Base-by-base conservation (phyloP, 345 rosid species). In the Sisymbrium altissimum region DNA sequence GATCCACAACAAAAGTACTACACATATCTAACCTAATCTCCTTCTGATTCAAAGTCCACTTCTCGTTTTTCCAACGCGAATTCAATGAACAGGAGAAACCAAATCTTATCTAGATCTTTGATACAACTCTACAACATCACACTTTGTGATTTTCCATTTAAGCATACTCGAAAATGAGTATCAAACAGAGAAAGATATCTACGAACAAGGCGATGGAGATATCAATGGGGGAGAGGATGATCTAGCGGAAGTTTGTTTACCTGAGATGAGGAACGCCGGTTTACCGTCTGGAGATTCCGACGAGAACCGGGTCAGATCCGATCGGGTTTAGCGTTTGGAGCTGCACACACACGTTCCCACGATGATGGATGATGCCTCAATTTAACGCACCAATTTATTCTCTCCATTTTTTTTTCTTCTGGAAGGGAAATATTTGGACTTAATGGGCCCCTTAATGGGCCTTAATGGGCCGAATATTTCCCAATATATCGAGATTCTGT, bases 401-500 rank as follows among this genome's bases (percentile, higher is more conserved):
- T 63, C 80, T 45, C 27, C n/a, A n/a, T n/a, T n/a, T n/a, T n/a
- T n/a, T n/a, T n/a, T n/a, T n/a, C n/a, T n/a, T n/a, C n/a, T n/a
- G n/a, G n/a, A n/a, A n/a, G n/a, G n/a, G n/a, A n/a, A n/a, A n/a
- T n/a, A n/a, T n/a, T n/a, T n/a, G n/a, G n/a, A n/a, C n/a, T n/a
- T n/a, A n/a, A n/a, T n/a, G n/a, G n/a, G n/a, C n/a, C n/a, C n/a
- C n/a, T n/a, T n/a, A n/a, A n/a, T n/a, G 70, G 79, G 72, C 58
- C 59, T 62, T 68, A 4, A 45, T 76, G 79, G 79, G 69, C 70
- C 74, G n/a, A n/a, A n/a, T n/a, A n/a, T n/a, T n/a, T n/a, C n/a
- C n/a, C n/a, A n/a, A n/a, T n/a, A n/a, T n/a, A n/a, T n/a, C n/a
- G n/a, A n/a, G n/a, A n/a, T n/a, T n/a, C n/a, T n/a, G n/a, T n/a